phyloP scores from a whole-genome alignment of 257 asterid genomes.

The Verbascum thapsus region DNA sequence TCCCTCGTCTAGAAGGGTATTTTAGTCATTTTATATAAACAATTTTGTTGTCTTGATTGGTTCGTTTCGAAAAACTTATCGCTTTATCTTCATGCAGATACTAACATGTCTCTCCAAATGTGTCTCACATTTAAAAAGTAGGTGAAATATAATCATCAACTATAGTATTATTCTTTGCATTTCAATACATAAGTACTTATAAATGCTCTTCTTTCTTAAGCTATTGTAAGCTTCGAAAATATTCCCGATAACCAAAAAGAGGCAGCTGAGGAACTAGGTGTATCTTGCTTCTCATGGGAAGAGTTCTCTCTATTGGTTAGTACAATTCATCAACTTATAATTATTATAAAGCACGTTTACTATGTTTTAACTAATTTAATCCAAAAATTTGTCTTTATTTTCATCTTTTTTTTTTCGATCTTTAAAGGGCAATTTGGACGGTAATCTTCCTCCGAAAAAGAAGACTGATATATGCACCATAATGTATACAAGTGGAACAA shows the following conservation, averaged over 20 bases:
- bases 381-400: neutral
- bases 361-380: neutral
- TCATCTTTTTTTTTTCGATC: neutral
- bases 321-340: neutral
- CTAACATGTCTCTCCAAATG: constrained; percentile 71
- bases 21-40: too few relatives aligned
- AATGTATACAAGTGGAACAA: constrained; percentile 98
- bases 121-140: constrained; percentile 70
- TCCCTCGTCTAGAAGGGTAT: too few relatives aligned
- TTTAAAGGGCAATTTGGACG: constrained; percentile 59
- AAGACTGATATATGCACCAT: constrained; percentile 68
- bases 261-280: constrained; percentile 70
- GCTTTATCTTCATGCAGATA: constrained; percentile 55
- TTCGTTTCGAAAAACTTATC: neutral
- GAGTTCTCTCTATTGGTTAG: constrained; percentile 70
- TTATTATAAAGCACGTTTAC: too few relatives aligned
- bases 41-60: too few relatives aligned
- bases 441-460: constrained; percentile 60
- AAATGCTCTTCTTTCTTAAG: constrained; percentile 43
- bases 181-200: neutral
- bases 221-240: constrained; percentile 80
- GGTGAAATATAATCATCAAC: constrained; percentile 25
- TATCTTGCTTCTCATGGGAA: constrained; percentile 82
- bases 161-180: neutral
- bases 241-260: constrained; percentile 59